phyloP scores from a whole-genome alignment of 352 stramenopile genomes.

The Phytopythium aichiense region DNA sequence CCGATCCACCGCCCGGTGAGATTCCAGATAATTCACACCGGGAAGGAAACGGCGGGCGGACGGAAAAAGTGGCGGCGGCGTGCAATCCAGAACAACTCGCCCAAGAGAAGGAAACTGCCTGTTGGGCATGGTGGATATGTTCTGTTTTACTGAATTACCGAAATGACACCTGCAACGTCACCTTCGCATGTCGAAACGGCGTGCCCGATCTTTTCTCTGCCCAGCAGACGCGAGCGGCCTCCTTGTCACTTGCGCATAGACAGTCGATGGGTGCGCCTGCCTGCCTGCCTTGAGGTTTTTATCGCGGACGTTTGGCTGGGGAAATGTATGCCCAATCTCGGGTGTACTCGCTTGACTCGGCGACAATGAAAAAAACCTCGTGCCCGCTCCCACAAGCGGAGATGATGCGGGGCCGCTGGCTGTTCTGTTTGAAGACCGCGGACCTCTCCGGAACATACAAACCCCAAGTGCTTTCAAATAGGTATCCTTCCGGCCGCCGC shows the following conservation, averaged over 20 bases:
- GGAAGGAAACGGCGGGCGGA: background rate
- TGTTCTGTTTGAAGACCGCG: slow-evolving; percentile 1
- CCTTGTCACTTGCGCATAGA: slow-evolving; percentile 24
- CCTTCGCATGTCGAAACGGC: slow-evolving; percentile 24
- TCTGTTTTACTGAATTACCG: slow-evolving; percentile 13
- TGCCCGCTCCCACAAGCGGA: background rate
- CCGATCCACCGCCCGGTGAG: background rate
- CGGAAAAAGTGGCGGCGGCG: background rate
- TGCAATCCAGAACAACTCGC: background rate
- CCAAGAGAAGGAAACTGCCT: slow-evolving; percentile 1
- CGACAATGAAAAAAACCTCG: slow-evolving; percentile 7
- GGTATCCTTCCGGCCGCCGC: background rate
- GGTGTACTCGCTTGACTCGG: background rate
- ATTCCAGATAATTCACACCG: background rate
- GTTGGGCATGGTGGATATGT: background rate
- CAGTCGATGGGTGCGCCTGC: background rate
- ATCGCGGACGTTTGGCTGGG: background rate
- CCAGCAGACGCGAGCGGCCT: background rate
- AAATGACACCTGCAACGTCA: slow-evolving; percentile 35
- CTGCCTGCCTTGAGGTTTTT: slow-evolving; percentile 7
- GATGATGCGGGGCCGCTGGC: slow-evolving; percentile 8
- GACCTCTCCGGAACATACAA: slow-evolving; percentile 12
- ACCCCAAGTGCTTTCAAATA: slow-evolving; percentile 6
- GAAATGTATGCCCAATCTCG: no score
- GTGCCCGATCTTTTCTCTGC: slow-evolving; percentile 3